These are phyloP conservation scores for Eimeria zaria DNA, from an alignment of 169 alveolate genomes.

Conservation along the genomic window DNA sequence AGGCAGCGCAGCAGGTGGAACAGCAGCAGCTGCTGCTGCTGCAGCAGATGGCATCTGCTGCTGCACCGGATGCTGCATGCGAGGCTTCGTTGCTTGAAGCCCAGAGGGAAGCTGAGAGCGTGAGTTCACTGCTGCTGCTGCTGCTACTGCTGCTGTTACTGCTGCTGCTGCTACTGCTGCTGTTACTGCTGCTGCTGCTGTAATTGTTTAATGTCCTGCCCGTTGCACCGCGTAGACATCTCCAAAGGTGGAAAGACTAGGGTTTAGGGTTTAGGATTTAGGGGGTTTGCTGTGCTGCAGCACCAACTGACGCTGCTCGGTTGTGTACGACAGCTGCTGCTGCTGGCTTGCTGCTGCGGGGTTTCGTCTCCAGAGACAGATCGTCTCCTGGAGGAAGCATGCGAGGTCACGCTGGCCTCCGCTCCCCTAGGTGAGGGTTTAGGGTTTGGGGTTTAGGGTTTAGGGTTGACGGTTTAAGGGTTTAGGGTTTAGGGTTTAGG, in stretches of 20 bases:
- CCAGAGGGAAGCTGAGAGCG: slow-evolving; percentile 47
- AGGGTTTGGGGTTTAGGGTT: slow-evolving; percentile 42
- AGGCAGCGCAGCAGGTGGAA: slow-evolving; percentile 64
- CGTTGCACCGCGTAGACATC: background rate
- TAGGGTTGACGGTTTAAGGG: background rate
- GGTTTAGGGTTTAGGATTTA: slow-evolving; percentile 11
- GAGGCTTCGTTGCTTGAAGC: slow-evolving; percentile 17
- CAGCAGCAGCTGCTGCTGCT: slow-evolving; percentile 54
- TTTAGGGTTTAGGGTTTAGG: background rate
- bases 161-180: background rate
- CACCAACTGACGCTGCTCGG: slow-evolving; percentile 69
- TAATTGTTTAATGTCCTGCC: background rate
- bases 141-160: slow-evolving; percentile 11
- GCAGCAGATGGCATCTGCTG: slow-evolving; percentile 36
- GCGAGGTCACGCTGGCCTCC: slow-evolving; percentile 45
- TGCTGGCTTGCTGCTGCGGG: slow-evolving; percentile 70
- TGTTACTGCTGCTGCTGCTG: slow-evolving; percentile 27
- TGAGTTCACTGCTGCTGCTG: slow-evolving; percentile 10
- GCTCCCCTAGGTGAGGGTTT: slow-evolving; percentile 69
- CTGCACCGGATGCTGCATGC: slow-evolving; percentile 26
- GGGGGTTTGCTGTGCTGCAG: slow-evolving; percentile 36
- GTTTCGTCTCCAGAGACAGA: slow-evolving; percentile 34
- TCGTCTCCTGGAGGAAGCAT: slow-evolving; percentile 78
- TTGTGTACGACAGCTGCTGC: slow-evolving; percentile 73
- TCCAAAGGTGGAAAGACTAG: background rate